Evolutionary conservation across 139 green algal species (phyloP).

Genomic region (Coelastrella sp.): DNA sequence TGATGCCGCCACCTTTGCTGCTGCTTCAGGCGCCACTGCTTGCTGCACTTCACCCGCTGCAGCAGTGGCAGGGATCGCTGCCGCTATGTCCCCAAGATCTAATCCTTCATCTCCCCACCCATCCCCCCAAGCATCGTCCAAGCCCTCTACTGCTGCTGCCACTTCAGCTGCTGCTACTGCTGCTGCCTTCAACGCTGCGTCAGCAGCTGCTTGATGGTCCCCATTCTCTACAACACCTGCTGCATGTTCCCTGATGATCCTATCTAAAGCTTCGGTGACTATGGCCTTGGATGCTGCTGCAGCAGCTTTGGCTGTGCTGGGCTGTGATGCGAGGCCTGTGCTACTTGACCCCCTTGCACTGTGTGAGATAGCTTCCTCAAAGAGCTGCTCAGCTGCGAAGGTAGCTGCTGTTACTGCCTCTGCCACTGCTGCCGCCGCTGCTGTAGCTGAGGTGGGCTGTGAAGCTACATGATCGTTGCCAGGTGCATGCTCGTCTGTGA

Average conservation of each 20-base stretch:
- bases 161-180: too few relatives aligned
- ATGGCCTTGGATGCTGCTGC: conserved; percentile 22
- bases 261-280: conserved; percentile 3
- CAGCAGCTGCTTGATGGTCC: too few relatives aligned
- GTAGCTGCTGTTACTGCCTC: not conserved
- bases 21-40: not conserved
- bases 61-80: too few relatives aligned
- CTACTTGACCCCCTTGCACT: conserved; percentile 4
- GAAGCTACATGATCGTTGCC: not conserved
- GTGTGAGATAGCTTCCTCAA: not conserved
- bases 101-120: too few relatives aligned
- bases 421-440: not conserved
- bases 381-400: not conserved
- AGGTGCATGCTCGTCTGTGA: not conserved
- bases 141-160: too few relatives aligned
- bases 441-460: not conserved
- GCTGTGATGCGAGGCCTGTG: conserved; percentile 23
- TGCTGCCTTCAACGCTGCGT: too few relatives aligned
- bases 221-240: not conserved
- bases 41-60: not conserved
- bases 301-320: conserved; percentile 34
- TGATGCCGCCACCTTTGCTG: not conserved
- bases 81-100: too few relatives aligned
- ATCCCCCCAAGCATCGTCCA: too few relatives aligned
- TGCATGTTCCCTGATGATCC: conserved; percentile 1